Percentiles rank a stretch among this genome's conserved stretches.
phyloP scores from a whole-genome alignment of 306 rosid genomes.

The Carpinus fangiana region DNA sequence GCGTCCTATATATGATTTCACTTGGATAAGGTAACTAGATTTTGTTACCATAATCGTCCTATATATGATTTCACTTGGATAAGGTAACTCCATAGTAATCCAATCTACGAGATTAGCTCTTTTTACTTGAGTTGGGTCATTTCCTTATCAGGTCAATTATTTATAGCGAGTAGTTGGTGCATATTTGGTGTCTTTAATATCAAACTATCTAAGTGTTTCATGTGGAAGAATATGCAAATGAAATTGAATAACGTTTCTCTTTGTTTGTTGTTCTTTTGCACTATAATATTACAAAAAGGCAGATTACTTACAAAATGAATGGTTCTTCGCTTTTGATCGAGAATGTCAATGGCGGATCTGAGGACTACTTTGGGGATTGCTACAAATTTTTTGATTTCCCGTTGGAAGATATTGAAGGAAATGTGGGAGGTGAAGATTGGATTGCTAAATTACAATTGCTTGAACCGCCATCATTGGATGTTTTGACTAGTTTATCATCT shows the following conservation, averaged over 20 bases:
- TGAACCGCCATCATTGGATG: constrained; percentile 54
- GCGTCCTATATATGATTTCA: not conserved
- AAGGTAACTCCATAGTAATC: constrained; percentile 12
- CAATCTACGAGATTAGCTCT: constrained; percentile 16
- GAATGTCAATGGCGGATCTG: constrained; percentile 47
- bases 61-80: not conserved
- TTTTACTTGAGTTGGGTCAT: not conserved
- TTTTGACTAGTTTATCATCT: constrained; percentile 34
- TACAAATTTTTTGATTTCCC: constrained; percentile 63
- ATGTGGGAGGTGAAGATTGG: constrained; percentile 60
- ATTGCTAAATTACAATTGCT: constrained; percentile 43
- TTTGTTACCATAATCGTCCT: constrained; percentile 8
- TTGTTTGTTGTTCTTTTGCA: constrained; percentile 5
- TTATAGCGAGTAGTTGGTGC: not conserved
- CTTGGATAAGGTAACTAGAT: too few relatives aligned
- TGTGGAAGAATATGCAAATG: constrained; percentile 3
- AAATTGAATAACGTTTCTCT: constrained; percentile 21
- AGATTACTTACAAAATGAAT: constrained; percentile 49
- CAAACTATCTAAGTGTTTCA: not conserved
- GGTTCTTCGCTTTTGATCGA: constrained; percentile 58
- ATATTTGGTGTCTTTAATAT: not conserved
- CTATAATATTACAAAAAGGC: constrained; percentile 30
- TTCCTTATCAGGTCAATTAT: not conserved
- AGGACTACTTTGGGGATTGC: constrained; percentile 48
- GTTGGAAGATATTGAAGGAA: constrained; percentile 62